Percentiles rank a stretch among this genome's conserved stretches.
These are phyloP conservation scores for Rhodotorula diobovata DNA, from an alignment of 768 basidiomycete species.

Conservation along the genomic window DNA sequence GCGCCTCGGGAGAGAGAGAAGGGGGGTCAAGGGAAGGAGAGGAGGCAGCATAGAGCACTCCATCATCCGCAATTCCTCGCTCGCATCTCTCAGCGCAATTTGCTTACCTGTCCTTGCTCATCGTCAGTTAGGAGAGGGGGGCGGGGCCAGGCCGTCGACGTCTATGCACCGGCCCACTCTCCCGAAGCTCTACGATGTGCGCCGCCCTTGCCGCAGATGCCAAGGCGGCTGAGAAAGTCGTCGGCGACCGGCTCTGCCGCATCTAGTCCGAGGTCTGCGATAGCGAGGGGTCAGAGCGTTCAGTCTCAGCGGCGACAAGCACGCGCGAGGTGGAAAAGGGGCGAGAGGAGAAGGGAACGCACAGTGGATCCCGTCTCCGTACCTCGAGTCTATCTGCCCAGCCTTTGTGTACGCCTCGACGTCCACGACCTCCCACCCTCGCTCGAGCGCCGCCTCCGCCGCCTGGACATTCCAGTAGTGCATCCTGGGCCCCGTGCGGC, in stretches of 20 bases:
- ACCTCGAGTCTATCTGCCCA: constrained; percentile 12
- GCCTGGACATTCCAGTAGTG: constrained; percentile 2
- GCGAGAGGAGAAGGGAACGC: background rate
- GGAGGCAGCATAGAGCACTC: too few relatives aligned
- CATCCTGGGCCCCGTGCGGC: constrained; percentile 18
- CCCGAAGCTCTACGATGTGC: background rate
- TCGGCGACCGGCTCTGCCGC: constrained; percentile 4
- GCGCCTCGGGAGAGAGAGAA: too few relatives aligned
- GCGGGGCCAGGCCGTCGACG: too few relatives aligned
- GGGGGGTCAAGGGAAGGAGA: too few relatives aligned
- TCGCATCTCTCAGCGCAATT: too few relatives aligned
- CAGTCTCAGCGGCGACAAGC: constrained; percentile 5
- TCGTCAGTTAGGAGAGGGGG: too few relatives aligned
- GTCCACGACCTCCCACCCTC: constrained; percentile 22
- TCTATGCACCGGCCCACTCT: background rate
- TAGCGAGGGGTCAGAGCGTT: background rate
- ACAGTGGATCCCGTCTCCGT: constrained; percentile 28
- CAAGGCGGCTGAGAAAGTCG: background rate
- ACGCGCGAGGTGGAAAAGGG: background rate
- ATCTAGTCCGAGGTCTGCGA: constrained; percentile 1
- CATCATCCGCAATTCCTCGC: too few relatives aligned
- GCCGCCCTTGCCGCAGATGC: background rate
- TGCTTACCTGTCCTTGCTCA: too few relatives aligned
- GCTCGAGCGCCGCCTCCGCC: background rate
- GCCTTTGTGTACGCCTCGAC: background rate